These are phyloP conservation scores for Pistacia atlantica DNA, from an alignment of 345 rosid species.

Conservation along the genomic window DNA sequence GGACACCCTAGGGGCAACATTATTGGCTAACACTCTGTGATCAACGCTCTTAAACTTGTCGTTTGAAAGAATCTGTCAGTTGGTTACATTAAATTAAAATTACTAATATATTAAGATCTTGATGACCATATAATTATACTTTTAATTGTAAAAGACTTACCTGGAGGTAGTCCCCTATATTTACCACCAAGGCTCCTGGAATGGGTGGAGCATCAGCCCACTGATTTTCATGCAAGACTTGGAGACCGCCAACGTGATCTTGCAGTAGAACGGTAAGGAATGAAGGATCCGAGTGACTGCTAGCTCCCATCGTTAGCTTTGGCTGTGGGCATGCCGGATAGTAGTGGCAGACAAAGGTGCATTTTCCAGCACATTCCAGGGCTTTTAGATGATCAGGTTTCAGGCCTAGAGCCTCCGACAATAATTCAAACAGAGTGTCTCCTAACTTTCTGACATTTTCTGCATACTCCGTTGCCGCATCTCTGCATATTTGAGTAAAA, in stretches of 20 bases:
- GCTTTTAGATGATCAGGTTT: not conserved
- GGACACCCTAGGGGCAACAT: conserved; percentile 44
- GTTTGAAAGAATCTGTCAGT: conserved; percentile 46
- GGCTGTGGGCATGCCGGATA: conserved; percentile 18
- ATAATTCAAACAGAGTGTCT: conserved; percentile 4
- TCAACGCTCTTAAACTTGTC: conserved; percentile 48
- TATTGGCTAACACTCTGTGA: conserved; percentile 51
- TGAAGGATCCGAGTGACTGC: conserved; percentile 20
- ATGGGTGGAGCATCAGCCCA: conserved; percentile 24
- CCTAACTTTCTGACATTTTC: not conserved
- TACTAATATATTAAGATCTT: not conserved
- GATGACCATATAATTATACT: not conserved
- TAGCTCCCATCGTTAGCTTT: conserved; percentile 22
- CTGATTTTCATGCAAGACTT: conserved; percentile 12
- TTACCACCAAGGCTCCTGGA: conserved; percentile 21
- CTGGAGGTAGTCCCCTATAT: conserved; percentile 25
- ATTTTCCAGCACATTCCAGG: not conserved
- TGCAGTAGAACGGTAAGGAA: conserved; percentile 25
- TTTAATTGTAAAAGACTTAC: not conserved
- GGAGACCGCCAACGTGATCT: conserved; percentile 27
- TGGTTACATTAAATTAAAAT: not conserved
- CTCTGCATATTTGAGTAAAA: not conserved
- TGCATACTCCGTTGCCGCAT: not conserved
- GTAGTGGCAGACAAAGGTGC: not conserved
- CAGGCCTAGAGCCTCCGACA: conserved; percentile 13